Evolutionary conservation across 768 basidiomycete species (phyloP).

Genomic region (Lyophyllum shimeji): DNA sequence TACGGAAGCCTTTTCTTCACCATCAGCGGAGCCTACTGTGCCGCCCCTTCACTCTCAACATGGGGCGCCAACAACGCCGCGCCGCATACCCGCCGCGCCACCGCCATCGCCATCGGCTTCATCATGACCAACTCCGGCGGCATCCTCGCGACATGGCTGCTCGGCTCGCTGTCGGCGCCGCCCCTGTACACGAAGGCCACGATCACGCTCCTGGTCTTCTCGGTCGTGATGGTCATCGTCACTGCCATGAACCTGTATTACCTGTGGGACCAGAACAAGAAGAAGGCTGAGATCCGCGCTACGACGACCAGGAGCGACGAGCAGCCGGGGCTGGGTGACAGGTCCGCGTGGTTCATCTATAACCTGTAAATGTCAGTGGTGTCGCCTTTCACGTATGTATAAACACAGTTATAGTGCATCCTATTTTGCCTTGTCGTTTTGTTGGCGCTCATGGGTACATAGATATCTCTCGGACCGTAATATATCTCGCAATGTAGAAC

Average conservation of each 20-base stretch:
- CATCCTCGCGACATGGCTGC: slow-evolving; percentile 61
- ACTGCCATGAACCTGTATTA: slow-evolving; percentile 38
- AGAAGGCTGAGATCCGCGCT: slow-evolving; percentile 39
- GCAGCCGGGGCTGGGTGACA: slow-evolving; percentile 42
- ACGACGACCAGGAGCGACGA: slow-evolving; percentile 33
- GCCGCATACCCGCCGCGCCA: slow-evolving; percentile 56
- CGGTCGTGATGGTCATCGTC: slow-evolving; percentile 37
- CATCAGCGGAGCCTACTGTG: slow-evolving; percentile 51
- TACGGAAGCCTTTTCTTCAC: slow-evolving; percentile 60
- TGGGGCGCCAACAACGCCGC: slow-evolving; percentile 65
- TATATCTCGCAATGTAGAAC: neutral
- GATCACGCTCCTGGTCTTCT: slow-evolving; percentile 37
- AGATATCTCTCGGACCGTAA: neutral
- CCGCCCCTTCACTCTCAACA: slow-evolving; percentile 51
- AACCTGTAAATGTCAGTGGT: slow-evolving; percentile 42
- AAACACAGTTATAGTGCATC: neutral
- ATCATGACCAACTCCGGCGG: slow-evolving; percentile 60
- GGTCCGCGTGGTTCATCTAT: slow-evolving; percentile 56
- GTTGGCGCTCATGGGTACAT: neutral
- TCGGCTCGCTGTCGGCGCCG: slow-evolving; percentile 48
- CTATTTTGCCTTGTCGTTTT: neutral
- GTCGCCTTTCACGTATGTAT: too few species aligned
- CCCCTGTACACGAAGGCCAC: slow-evolving; percentile 53
- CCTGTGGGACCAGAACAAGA: slow-evolving; percentile 41
- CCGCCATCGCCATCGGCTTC: slow-evolving; percentile 55